Base-by-base conservation (phyloP, 768 basidiomycete species). In the Collybiopsis confluens region DNA sequence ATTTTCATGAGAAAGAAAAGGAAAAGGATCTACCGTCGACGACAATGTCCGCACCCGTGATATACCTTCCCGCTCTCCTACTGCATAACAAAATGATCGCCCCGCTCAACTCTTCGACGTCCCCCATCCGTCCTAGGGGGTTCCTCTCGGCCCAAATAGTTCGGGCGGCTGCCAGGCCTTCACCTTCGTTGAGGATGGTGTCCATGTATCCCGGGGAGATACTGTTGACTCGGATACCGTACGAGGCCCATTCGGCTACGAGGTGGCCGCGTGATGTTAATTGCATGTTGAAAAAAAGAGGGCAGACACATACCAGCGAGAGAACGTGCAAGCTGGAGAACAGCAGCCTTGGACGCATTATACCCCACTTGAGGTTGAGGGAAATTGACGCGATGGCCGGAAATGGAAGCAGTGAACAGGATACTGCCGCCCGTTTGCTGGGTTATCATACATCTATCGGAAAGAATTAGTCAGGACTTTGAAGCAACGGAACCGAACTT, bases 261-360 rank as follows among this genome's bases (percentile, higher is more conserved):
- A 20, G 18, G 23, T 5, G 86, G 2, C 86, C 16, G 20, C 21
- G 20, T 20, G 9, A 44, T 9, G n/a, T 23, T 8, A 20, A 43
- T 44, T 44, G n/a, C n/a, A 8, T 26, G 27, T 23, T 21, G 18
- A 3, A 16, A 16, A 45, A 18, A 45, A 27, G 11, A 44, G 10
- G 10, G 1, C 6, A 16, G 30, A 18, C 6, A 16, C 16, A 7
- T 3, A 46, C 88, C 79, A 4, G 76, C 76, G 45, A 90, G 79
- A 59, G 83, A 86, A 35, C 88, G 81, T 2, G 73, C 80, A 83
- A 88, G 86, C 69, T 90, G 88, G 30, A 88, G 57, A n/a, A 90
- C 83, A n/a, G 84, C 88, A 1, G 83, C 74, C 69, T 90, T 90
- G 67, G 80, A 82, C 20, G 80, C 78, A 64, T 88, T 88, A 68